Base-by-base conservation (phyloP, 768 basidiomycete species). In the Mycena galericulata region DNA sequence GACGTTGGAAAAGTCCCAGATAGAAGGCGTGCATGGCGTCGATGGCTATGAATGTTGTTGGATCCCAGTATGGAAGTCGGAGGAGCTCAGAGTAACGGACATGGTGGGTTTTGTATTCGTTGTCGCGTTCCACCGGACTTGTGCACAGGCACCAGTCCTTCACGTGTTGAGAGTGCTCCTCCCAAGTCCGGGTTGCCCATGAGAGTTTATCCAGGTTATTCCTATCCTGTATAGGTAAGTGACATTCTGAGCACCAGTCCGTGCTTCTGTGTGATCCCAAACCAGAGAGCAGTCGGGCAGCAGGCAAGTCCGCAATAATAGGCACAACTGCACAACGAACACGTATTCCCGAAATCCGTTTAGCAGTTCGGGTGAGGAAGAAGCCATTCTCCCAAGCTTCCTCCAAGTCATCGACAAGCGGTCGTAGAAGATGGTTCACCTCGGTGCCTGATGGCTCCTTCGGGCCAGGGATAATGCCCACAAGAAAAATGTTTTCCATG, bases 381-480 rank as follows among this genome's bases (percentile, higher is more conserved):
- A 82, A 60, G 0, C 83, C 82, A 2, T 65, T 45, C 12, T 59
- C 14, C 78, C 81, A 85, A 15, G 81, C 74, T 0, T 73, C 60
- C 3, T 79, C 40, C 2, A 85, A 69, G 22, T 84, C 77, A 27
- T 82, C 73, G 4, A 85, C 75, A 10, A 85, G 66, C 0, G 77
- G 75, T 3, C 64, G 26, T 3, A 85, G 51, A 32, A 79, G 73
- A 36, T 80, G 78, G 50, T 84, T 82, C 6, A 83, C 72, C 41
- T 83, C 68, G 1, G 77, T 62, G 1, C 73, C 69, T 0, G 73
- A 74, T 1, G 83, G 82, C 40, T 83, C 77, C 2, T 74, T 62
- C 0, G 82, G 84, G 0, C 84, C 83, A 10, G 82, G 81, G 32
- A 85, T 82, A 26, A 87, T 70, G 0, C 81, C 84, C 1, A 77